Percentiles rank a stretch among this genome's conserved stretches.
Conservation (phyloP, 371 early-diverging fungal genomes). For the Sporodiniella umbellata region DNA sequence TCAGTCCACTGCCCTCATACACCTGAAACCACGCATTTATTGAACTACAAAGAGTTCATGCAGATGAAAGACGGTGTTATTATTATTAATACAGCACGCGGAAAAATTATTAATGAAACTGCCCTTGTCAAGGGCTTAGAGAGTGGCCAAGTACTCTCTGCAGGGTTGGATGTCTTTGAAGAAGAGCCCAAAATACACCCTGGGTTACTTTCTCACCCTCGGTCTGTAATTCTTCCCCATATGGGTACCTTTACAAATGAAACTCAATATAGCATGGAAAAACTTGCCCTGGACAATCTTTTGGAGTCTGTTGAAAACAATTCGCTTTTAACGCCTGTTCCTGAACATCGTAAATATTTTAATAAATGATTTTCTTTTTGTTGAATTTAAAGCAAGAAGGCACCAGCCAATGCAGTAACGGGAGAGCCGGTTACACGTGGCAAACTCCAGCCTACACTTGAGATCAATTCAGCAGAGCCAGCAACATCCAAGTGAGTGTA, state of each 20-base stretch:
- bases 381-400: constrained; percentile 40
- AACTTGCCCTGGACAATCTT: constrained; percentile 34
- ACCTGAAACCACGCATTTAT: constrained; percentile 44
- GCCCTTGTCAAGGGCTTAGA: constrained; percentile 53
- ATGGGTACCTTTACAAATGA: constrained; percentile 46
- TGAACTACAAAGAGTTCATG: constrained; percentile 42
- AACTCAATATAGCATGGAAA: constrained; percentile 43
- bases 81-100: constrained; percentile 61
- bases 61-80: constrained; percentile 54
- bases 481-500: constrained; percentile 89
- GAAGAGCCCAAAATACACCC: constrained; percentile 41
- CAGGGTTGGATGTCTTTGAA: constrained; percentile 64
- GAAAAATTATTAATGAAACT: constrained; percentile 53
- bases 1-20: constrained; percentile 57
- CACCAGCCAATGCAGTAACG: constrained; percentile 72
- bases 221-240: constrained; percentile 39
- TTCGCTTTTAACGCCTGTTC: constrained; percentile 36
- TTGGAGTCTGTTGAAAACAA: constrained; percentile 25
- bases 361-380: constrained; percentile 7
- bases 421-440: constrained; percentile 76
- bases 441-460: constrained; percentile 65
- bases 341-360: constrained; percentile 37
- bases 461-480: constrained; percentile 69
- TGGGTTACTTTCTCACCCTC: constrained; percentile 41
- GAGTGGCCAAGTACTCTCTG: constrained; percentile 50